Conservation (phyloP, 2,329 filamentous ascomycete genomes). For the Delphinella strobiligena region DNA sequence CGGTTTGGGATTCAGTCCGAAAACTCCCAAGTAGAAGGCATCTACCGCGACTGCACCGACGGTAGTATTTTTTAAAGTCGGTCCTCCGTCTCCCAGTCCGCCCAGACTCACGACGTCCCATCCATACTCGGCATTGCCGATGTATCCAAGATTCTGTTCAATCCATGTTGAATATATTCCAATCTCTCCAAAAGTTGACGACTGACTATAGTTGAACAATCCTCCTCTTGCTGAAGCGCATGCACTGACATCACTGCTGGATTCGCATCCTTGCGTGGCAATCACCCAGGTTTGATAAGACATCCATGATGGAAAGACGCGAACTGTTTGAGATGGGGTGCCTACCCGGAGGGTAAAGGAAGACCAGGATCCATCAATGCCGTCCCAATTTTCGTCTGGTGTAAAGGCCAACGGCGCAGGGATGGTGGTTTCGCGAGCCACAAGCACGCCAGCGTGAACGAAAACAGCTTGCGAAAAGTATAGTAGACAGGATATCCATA, state of each 20-base stretch:
- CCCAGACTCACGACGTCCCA: conserved; percentile 36
- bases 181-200: conserved; percentile 45
- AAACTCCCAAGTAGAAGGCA: conserved; percentile 34
- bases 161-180: conserved; percentile 51
- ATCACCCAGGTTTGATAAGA: conserved; percentile 62
- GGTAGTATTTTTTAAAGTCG: conserved; percentile 29
- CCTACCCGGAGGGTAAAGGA: conserved; percentile 51
- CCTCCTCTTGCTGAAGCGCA: conserved; percentile 48
- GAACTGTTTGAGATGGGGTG: conserved; percentile 39
- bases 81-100: conserved; percentile 25
- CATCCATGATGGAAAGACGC: conserved; percentile 52
- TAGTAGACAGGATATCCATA: background rate
- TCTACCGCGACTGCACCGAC: conserved; percentile 27
- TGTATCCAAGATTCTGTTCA: conserved; percentile 41
- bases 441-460: background rate
- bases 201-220: conserved; percentile 42
- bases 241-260: conserved; percentile 17
- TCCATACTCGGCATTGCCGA: conserved; percentile 54
- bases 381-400: conserved; percentile 35
- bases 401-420: conserved; percentile 15
- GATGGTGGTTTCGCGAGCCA: background rate
- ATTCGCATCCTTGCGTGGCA: conserved; percentile 42
- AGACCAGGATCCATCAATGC: conserved; percentile 61
- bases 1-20: conserved; percentile 37
- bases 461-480: background rate